Base-by-base conservation (phyloP, 805 yeast species). In the Teunomyces aglyptinius region DNA sequence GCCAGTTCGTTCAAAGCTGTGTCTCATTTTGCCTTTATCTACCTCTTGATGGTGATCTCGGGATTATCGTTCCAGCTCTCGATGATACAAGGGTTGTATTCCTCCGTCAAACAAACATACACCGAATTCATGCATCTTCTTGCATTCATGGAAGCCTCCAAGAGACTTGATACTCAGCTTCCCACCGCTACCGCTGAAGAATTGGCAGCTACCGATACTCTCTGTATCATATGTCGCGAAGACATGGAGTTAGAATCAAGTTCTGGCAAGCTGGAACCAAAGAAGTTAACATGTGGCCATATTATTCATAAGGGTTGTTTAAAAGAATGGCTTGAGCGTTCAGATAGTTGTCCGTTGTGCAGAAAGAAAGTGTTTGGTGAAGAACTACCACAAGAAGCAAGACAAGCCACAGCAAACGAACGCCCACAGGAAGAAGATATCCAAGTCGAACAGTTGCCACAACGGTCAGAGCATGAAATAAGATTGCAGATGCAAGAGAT, bases 321-420 rank as follows among this genome's bases (percentile, higher is more conserved):
- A 51, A 86, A 89, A 58, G 85, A 86, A 54, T 94, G 99, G 99
- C 73, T 94, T 55, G 95, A 88, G 59, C 78, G 96, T 53, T 89
- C 96, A 0, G 92, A 85, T 55, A 80, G 81, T n/a, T 94, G 99
- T 69, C 99, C 99, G 1, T 81, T 91, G 45, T 94, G 99, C 63
- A 75, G 96, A 50, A 73, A 84, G 26, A 79, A 82, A 8, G 95
- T 89, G 5, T 71, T 72, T 49, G 57, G 48, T 19, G 18, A 43
- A 2, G 34, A 32, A 16, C 4, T 34, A 16, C 15, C 19, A 24
- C 13, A 6, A 26, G 16, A 18, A 31, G 33, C 44, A 7, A 8
- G 40, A 20, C n/a, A 13, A 3, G 12, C 27, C 8, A 26, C 19
- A 24, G 36, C 7, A 8, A 18, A 7, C 16, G 34, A 20, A 11